Base-by-base conservation (phyloP, 352 stramenopile species). In the Saprolegnia diclina region DNA sequence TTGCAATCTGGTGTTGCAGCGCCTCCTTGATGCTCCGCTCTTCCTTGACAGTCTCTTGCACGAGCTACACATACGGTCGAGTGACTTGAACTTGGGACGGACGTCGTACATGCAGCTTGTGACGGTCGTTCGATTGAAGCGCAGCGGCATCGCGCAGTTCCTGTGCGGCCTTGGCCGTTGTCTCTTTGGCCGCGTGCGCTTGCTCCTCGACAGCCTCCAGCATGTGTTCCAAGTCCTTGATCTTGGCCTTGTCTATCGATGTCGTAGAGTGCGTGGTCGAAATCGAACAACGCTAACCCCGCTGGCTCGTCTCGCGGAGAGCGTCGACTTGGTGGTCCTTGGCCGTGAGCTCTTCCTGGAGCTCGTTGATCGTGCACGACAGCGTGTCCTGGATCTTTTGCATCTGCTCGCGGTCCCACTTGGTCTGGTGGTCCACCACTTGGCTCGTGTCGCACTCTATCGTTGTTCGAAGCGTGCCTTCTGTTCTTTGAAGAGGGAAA, bases 391-490 rank as follows among this genome's bases (percentile, higher is more conserved):
- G 80, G 56, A 94, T 92, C 61, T 89, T 90, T 1, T 77, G 68
- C 5, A 78, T 65, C 55, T 92, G 83, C 63, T 94, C 79, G 29
- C 84, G 82, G 75, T 90, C 85, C 85, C 83, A 93, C 13, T 77
- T 70, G 19, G 71, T 63, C 11, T 82, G 76, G 5, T 64, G 57
- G 22, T 42, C 64, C 38, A 26, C 48, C 24, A 14, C 38, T 21
- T 59, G 52, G 3, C 3, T 13, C 16, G 35, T 59, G 35, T 59
- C 52, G 3, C 4, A 14, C 19, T 59, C 52, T 59, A 59, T 24
- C 4, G 24, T 21, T n/a, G n/a, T n/a, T n/a, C n/a, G n/a, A 26
- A 26, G 19, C 6, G 24, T 7, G 7, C 7, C 6, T 32, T 7
- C n/a, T 13, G 9, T 32, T 21, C 6, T 32, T 56, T 56, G 9